Conservation (phyloP, 2,329 filamentous ascomycete species). For the Blastomyces parvus region DNA sequence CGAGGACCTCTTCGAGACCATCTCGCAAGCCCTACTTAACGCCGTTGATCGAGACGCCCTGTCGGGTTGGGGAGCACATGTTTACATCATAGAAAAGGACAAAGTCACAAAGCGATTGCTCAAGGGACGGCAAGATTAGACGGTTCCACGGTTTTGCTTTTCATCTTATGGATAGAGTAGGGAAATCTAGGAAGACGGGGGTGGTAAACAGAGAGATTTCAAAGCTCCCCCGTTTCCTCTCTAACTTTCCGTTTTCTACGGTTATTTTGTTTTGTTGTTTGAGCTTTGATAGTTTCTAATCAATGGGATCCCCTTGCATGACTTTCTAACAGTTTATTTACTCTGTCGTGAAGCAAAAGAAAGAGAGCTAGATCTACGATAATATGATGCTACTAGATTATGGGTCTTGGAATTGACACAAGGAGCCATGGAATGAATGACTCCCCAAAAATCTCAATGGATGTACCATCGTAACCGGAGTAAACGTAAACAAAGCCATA, state of each 20-base stretch:
- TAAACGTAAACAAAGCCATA: no score
- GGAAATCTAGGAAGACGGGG: neutral
- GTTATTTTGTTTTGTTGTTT: neutral
- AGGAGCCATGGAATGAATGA: neutral
- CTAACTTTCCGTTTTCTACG: neutral
- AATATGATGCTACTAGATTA: neutral
- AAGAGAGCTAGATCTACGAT: neutral
- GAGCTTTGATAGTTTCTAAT: constrained; percentile 1
- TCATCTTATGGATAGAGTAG: neutral
- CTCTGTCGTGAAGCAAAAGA: neutral
- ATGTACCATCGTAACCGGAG: no score
- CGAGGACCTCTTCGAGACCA: constrained; percentile 95
- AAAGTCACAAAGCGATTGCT: constrained; percentile 98
- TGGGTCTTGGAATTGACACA: neutral
- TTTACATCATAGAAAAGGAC: constrained; percentile 99
- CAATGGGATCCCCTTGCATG: constrained; percentile 6
- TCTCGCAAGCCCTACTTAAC: constrained; percentile 90
- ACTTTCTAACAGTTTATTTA: neutral
- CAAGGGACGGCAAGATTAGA: constrained; percentile 90
- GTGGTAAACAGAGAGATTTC: neutral
- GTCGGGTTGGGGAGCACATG: constrained; percentile 95
- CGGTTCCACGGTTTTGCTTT: constrained; percentile 7
- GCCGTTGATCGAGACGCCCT: constrained; percentile 94
- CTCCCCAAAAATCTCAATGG: no score
- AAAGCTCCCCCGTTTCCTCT: neutral